Conservation (phyloP, 345 rosid species). For the Sisymbrium altissimum region DNA sequence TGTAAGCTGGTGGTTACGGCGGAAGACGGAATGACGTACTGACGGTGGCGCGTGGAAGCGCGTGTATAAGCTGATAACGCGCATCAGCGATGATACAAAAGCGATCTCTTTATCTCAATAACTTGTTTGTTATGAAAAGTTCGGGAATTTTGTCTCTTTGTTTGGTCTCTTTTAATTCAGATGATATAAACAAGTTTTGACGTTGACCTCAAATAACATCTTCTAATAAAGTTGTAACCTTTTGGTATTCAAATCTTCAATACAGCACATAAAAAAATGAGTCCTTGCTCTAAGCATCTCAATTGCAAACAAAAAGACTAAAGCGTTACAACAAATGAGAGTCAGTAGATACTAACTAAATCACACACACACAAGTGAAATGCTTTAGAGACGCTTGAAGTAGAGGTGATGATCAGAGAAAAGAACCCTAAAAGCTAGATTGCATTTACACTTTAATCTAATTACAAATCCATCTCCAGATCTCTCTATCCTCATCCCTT, state of each 20-base stretch:
- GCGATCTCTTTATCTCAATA: neutral
- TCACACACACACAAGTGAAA: neutral
- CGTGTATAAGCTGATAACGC: neutral
- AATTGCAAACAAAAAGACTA: neutral
- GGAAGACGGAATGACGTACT: neutral
- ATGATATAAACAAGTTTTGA: neutral
- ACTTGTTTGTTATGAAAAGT: neutral
- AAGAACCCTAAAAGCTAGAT: conserved; percentile 26
- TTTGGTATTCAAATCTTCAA: neutral
- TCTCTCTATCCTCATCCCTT: conserved; percentile 40
- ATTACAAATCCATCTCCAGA: conserved; percentile 35
- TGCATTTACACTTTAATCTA: conserved; percentile 33
- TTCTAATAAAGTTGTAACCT: neutral
- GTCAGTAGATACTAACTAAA: neutral
- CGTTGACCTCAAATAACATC: neutral
- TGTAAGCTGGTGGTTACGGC: neutral
- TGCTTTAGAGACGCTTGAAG: conserved; percentile 27
- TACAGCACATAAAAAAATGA: neutral
- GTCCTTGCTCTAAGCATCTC: neutral
- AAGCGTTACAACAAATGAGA: neutral
- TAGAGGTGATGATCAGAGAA: conserved; percentile 32
- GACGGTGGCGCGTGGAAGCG: conserved; percentile 28
- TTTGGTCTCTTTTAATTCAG: neutral
- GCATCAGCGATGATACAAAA: conserved; percentile 1
- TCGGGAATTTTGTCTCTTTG: neutral